phyloP scores from a whole-genome alignment of 495 filamentous ascomycete species.

The Penicillium argentinense region DNA sequence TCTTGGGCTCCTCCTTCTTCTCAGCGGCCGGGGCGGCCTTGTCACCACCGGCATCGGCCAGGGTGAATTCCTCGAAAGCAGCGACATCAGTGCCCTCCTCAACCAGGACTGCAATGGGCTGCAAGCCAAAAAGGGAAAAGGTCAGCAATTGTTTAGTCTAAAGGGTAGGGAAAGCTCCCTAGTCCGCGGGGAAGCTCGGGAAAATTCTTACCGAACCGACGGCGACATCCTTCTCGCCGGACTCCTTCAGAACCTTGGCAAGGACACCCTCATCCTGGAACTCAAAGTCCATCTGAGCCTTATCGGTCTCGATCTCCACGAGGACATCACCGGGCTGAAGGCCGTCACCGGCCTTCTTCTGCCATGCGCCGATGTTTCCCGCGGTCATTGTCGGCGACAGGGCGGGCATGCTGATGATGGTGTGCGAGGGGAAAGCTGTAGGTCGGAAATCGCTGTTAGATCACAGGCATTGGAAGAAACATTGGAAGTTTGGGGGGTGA shows the following conservation, averaged over 20 bases:
- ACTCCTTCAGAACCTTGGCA: slow-evolving; percentile 91
- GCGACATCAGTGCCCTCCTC: slow-evolving; percentile 85
- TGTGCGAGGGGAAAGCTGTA: slow-evolving; percentile 85
- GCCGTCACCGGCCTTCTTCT: slow-evolving; percentile 90
- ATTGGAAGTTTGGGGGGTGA: no score
- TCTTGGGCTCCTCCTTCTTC: slow-evolving; percentile 63
- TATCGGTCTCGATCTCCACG: slow-evolving; percentile 99
- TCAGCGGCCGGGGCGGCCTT: slow-evolving; percentile 59
- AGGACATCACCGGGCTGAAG: slow-evolving; percentile 94
- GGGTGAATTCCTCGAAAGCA: slow-evolving; percentile 83
- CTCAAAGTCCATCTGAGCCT: slow-evolving; percentile 99
- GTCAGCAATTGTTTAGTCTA: slow-evolving; percentile 8
- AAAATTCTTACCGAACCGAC: slow-evolving; percentile 81
- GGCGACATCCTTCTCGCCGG: slow-evolving; percentile 90
- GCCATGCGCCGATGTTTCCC: slow-evolving; percentile 96
- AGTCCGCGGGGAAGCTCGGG: slow-evolving; percentile 25
- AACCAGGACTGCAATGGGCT: slow-evolving; percentile 96
- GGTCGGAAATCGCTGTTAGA: slow-evolving; percentile 1
- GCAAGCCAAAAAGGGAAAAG: slow-evolving; percentile 1
- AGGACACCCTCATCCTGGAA: slow-evolving; percentile 98
- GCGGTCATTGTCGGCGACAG: slow-evolving; percentile 96
- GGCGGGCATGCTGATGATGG: slow-evolving; percentile 95
- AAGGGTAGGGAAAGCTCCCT: not conserved
- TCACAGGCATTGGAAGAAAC: not conserved
- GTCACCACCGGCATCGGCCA: slow-evolving; percentile 88